Percentiles rank a stretch among this genome's conserved stretches.
These are phyloP conservation scores for Microbotryomycetes sp. DNA, from an alignment of 1,284 basidiomycete genomes.

Conservation along the genomic window DNA sequence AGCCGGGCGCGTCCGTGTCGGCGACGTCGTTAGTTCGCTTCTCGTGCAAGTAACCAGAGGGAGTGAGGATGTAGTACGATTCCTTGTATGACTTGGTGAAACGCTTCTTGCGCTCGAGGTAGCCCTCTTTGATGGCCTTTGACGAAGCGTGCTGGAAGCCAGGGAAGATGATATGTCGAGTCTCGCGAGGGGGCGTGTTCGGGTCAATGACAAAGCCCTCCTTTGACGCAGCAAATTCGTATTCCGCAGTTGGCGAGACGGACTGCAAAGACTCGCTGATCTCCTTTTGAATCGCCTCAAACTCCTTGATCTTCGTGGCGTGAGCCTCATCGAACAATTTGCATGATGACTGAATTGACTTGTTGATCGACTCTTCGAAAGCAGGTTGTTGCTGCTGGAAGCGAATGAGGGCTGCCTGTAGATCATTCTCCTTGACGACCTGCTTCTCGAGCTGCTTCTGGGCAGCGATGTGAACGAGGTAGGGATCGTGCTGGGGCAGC, in stretches of 20 bases:
- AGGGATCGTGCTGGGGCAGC: slow-evolving; percentile 35
- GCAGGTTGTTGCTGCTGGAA: slow-evolving; percentile 28
- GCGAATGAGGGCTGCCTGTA: slow-evolving; percentile 29
- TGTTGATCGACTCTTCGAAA: slow-evolving; percentile 30
- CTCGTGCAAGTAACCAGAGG: slow-evolving; percentile 37
- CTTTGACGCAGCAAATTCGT: slow-evolving; percentile 18
- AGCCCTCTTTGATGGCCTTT: slow-evolving; percentile 29
- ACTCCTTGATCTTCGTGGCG: slow-evolving; percentile 8
- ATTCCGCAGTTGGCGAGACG: slow-evolving; percentile 27
- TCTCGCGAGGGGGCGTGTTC: slow-evolving; percentile 28
- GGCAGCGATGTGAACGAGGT: slow-evolving; percentile 30
- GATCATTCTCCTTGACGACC: slow-evolving; percentile 33
- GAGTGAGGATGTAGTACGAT: slow-evolving; percentile 34
- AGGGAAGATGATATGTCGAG: slow-evolving; percentile 33
- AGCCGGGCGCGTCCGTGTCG: slow-evolving; percentile 29
- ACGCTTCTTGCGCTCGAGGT: slow-evolving; percentile 36
- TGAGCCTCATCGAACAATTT: slow-evolving; percentile 27
- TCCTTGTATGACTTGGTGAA: slow-evolving; percentile 35
- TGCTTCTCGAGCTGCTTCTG: slow-evolving; percentile 33
- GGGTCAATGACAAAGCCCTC: slow-evolving; percentile 27
- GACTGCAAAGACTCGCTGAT: slow-evolving; percentile 30
- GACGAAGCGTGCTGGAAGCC: slow-evolving; percentile 33
- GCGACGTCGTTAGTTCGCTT: slow-evolving; percentile 26
- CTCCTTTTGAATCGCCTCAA: slow-evolving; percentile 20
- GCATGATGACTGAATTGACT: slow-evolving; percentile 20